phyloP scores from a whole-genome alignment of 1,284 basidiomycete genomes.

The Tylopilus orsonianus region DNA sequence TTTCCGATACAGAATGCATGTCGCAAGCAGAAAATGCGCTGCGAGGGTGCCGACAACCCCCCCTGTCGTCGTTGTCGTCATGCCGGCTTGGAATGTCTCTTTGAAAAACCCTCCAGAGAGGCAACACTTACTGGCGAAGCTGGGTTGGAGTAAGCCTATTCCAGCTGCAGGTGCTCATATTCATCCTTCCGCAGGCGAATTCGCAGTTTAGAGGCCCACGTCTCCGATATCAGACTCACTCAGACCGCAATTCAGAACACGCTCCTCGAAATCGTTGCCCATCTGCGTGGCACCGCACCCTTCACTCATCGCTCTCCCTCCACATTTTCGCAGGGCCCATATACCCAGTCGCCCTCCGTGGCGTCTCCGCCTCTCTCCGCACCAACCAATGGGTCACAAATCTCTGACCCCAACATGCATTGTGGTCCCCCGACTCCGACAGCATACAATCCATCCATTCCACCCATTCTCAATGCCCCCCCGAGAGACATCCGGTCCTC shows the following conservation, averaged over 20 bases:
- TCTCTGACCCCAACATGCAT: constrained; percentile 23
- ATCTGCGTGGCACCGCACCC: constrained; percentile 53
- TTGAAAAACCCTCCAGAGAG: constrained; percentile 86
- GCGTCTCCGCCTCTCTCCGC: constrained; percentile 64
- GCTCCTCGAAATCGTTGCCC: constrained; percentile 74
- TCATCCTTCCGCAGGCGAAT: constrained; percentile 63
- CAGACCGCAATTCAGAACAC: constrained; percentile 73
- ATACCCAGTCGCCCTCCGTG: constrained; percentile 60
- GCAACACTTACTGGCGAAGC: constrained; percentile 83
- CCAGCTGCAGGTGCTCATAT: constrained; percentile 8
- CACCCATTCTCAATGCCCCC: constrained; percentile 28
- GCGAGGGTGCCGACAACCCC: constrained; percentile 88
- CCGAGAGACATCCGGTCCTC: constrained; percentile 29
- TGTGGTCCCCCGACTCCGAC: constrained; percentile 29
- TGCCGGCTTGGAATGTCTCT: constrained; percentile 81
- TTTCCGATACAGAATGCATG: constrained; percentile 65
- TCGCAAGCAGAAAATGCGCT: constrained; percentile 85
- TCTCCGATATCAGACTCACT: constrained; percentile 70
- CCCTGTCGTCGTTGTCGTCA: constrained; percentile 88
- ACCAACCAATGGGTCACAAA: constrained; percentile 32
- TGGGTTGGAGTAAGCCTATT: constrained; percentile 73
- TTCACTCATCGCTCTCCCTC: constrained; percentile 60
- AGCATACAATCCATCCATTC: constrained; percentile 25
- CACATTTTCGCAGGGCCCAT: constrained; percentile 48
- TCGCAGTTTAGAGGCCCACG: constrained; percentile 79